Evolutionary conservation across 1,284 basidiomycete species (phyloP).

Genomic region (Somion occarium): DNA sequence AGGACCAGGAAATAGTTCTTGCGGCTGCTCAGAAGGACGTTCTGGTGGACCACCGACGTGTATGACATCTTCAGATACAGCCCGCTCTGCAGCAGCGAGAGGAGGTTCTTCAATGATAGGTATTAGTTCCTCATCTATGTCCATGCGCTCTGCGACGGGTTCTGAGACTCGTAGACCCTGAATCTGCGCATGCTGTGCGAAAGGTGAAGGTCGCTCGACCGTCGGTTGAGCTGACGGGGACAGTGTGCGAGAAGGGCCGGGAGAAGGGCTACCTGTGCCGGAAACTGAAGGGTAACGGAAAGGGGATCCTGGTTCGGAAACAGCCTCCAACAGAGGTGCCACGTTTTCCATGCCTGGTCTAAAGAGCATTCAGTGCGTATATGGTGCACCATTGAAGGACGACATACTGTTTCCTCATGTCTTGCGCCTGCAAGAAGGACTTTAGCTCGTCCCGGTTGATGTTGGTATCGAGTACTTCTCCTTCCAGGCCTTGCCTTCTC

Average conservation of each 20-base stretch:
- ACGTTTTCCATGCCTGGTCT: background rate
- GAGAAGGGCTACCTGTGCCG: too few species aligned
- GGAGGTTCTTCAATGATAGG: too few species aligned
- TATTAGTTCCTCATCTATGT: background rate
- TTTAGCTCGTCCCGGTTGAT: background rate
- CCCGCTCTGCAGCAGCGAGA: too few species aligned
- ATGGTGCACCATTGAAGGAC: background rate
- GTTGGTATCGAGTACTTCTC: background rate
- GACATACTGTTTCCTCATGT: background rate
- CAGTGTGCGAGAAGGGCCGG: background rate
- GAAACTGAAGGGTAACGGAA: background rate
- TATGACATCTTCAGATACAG: too few species aligned
- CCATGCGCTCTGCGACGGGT: too few species aligned
- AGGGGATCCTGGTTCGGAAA: background rate
- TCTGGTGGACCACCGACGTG: too few species aligned
- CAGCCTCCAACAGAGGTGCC: background rate
- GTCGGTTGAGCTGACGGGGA: background rate
- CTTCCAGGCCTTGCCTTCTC: slow-evolving; percentile 31
- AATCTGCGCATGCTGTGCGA: too few species aligned
- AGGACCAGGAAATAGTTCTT: too few species aligned
- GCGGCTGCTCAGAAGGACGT: too few species aligned
- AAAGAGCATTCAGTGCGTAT: background rate
- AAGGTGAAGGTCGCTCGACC: background rate
- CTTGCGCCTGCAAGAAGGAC: background rate
- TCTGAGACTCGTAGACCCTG: too few species aligned